Base-by-base conservation (phyloP, 345 rosid genomes). In the Balakata baccata region DNA sequence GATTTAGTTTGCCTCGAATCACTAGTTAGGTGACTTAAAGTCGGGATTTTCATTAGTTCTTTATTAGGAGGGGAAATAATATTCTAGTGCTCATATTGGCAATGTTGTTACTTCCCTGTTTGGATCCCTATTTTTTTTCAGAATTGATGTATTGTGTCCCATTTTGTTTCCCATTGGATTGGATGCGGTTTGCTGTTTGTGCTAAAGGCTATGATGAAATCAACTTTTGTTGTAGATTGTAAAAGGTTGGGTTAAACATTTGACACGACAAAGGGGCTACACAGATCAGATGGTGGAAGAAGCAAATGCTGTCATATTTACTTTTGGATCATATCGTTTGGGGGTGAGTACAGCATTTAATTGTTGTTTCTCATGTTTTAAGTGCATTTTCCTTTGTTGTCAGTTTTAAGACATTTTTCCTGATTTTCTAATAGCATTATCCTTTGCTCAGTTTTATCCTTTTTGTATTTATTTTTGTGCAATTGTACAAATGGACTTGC, bases 241-340 rank as follows among this genome's bases (percentile, higher is more conserved):
- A 22, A 79, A 79, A 74, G 66, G 22, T 9, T 79, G 81, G 81
- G 75, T 79, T 14, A 74, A 79, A 74, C 75, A 70, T 25, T 58
- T 79, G 64, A 74, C 78, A n/a, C 74, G 78, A 16, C 78, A 69
- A 17, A 74, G 70, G 68, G 77, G 81, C 11, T 66, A 84, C 70
- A 81, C 96, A 0, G 96, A 93, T 75, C 92, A 93, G 77, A 86
- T 82, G 92, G 96, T 88, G 74, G 98, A 94, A 70, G 97, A 91
- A 69, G 98, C 97, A 12, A 93, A 91, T 86, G 97, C 92, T 49
- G 85, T 91, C 34, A 86, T 93, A 80, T 90, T 88, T 56, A 96
- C 97, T 70, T 93, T 96, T 83, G 99, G 98, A 43, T 96, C 98
- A 76, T 93, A 93, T 71, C 78, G 90, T 11, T 86, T 93, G 66